These are phyloP conservation scores for Nicotiana rustica DNA, from an alignment of 305 asterid species.

Conservation along the genomic window DNA sequence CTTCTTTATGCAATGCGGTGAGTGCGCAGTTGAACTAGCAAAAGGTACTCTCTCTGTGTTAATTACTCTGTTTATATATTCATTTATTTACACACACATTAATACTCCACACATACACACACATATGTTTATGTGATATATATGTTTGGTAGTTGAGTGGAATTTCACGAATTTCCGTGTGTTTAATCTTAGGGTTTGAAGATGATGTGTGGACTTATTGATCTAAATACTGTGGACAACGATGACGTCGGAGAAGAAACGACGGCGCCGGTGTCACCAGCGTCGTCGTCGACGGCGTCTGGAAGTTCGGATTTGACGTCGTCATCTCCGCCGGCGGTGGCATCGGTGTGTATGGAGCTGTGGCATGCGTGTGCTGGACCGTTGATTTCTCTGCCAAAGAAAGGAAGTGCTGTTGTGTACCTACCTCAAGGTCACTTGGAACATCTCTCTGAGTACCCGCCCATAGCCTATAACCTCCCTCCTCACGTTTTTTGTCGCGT, in stretches of 20 bases:
- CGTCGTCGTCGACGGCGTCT: conserved; percentile 9
- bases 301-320: conserved; percentile 55
- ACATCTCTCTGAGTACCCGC: conserved; percentile 65
- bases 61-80: conserved; percentile 24
- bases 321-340: conserved; percentile 44
- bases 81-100: conserved; percentile 32
- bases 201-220: conserved; percentile 73
- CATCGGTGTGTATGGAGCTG: conserved; percentile 86
- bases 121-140: conserved; percentile 24
- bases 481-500: conserved; percentile 96
- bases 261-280: conserved; percentile 47
- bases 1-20: conserved; percentile 48
- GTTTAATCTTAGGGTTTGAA: conserved; percentile 51
- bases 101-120: conserved; percentile 23
- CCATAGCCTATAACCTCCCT: conserved; percentile 62
- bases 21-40: conserved; percentile 50
- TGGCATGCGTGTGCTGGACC: conserved; percentile 99
- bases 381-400: conserved; percentile 85
- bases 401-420: conserved; percentile 89
- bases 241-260: conserved; percentile 57
- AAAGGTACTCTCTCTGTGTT: conserved; percentile 26
- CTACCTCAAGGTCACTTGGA: conserved; percentile 96
- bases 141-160: conserved; percentile 31
- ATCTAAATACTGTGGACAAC: conserved; percentile 68
- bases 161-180: conserved; percentile 34